Base-by-base conservation (phyloP, 371 early-diverging fungal species). In the Syncephalastrum contaminatum region DNA sequence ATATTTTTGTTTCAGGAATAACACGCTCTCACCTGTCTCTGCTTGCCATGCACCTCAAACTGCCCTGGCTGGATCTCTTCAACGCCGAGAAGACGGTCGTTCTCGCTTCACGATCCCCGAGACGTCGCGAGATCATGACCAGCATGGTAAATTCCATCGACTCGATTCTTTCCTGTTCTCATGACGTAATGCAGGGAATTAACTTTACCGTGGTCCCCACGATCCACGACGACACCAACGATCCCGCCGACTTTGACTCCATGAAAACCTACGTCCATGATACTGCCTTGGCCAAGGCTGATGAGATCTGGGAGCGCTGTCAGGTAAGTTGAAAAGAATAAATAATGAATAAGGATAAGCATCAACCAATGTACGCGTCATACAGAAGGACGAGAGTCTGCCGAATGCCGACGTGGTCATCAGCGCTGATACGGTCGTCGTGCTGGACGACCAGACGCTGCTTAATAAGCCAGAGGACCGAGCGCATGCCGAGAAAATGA, bases 401-500 rank as follows among this genome's bases (percentile, higher is more conserved):
- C 63, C 72, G 20, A 48, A 69, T 40, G 69, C 85, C 16, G 75
- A 82, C 54, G 61, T 91, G 30, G 80, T 93, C 18, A 92, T 94
- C 53, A 87, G 87, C 14, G 85, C 91, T 10, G 95, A 94, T 62
- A 93, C 93, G 0, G 77, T 94, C 2, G 90, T 93, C 4, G 85
- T 86, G 5, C 65, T 76, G 30, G 73, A 77, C 19, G 62, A 72
- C 22, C 41, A 64, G 43, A 18, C 6, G 3, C 81, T 87, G 12
- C 73, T 88, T 1, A 86, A 87, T 53, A 88, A 88, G 55, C 88
- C 88, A 24, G 43, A 52, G 20, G 62, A 75, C 43, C 59, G 53
- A 20, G 74, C 80, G 15, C 73, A 82, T 48, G 90, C 90, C 5
- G 36, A 73, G n/a, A 56, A 52, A 0, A 88, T 88, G 80, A 55